Conservation (phyloP, 2,329 filamentous ascomycete genomes). For the Fusarium siculi region DNA sequence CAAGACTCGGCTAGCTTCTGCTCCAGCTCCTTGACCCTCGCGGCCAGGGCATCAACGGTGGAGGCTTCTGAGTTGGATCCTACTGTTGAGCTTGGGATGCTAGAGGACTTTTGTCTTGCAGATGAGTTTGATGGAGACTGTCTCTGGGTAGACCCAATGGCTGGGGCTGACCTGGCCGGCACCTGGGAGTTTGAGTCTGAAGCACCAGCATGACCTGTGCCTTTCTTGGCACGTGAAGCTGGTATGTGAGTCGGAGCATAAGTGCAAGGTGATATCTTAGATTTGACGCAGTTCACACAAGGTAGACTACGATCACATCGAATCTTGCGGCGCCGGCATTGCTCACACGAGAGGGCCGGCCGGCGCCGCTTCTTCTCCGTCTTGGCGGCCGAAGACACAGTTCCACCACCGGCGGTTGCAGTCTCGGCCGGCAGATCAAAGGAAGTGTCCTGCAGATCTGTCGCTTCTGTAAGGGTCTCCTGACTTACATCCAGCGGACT, state of each 20-base stretch:
- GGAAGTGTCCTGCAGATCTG: not conserved
- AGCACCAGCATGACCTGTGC: not conserved
- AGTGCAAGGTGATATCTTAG: slow-evolving; percentile 64
- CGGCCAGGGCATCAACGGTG: slow-evolving; percentile 49
- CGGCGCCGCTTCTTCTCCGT: slow-evolving; percentile 52
- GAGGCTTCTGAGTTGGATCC: slow-evolving; percentile 43
- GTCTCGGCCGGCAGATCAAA: not conserved
- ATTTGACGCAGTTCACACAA: slow-evolving; percentile 69
- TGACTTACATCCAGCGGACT: slow-evolving; percentile 19
- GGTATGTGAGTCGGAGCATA: slow-evolving; percentile 57
- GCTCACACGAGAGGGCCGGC: slow-evolving; percentile 61
- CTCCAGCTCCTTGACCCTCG: slow-evolving; percentile 56
- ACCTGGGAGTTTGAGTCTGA: slow-evolving; percentile 22
- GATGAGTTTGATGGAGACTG: slow-evolving; percentile 2
- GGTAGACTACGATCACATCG: slow-evolving; percentile 68
- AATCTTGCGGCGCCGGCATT: slow-evolving; percentile 70
- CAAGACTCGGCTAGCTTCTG: slow-evolving; percentile 51
- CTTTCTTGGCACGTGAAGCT: slow-evolving; percentile 40
- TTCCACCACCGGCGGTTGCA: slow-evolving; percentile 1
- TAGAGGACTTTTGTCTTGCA: slow-evolving; percentile 27
- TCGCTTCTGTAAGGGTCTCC: not conserved
- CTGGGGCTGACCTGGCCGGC: slow-evolving; percentile 34
- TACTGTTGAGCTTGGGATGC: slow-evolving; percentile 41
- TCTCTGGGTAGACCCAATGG: slow-evolving; percentile 1
- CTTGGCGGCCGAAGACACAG: slow-evolving; percentile 20